Base-by-base conservation (phyloP, 768 basidiomycete species). In the Lactarius tabidus region DNA sequence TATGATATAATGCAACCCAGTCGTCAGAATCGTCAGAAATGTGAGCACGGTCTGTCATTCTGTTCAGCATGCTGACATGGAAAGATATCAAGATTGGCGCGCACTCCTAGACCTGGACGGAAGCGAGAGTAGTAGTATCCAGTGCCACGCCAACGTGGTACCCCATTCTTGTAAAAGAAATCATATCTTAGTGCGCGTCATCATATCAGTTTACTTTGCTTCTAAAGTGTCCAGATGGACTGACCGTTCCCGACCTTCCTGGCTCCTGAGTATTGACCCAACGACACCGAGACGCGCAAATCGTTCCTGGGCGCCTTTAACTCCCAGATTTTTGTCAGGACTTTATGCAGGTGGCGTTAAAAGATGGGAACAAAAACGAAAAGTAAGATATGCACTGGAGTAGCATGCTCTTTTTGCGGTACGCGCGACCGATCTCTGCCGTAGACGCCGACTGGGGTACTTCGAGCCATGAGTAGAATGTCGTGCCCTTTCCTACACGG, bases 91-190 rank as follows among this genome's bases (percentile, higher is more conserved):
- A 43, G 38, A 39, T 4, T n/a, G 23, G 48, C 48, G 31, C 60
- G n/a, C 71, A 90, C 90, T 65, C 85, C 85, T 66, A 98, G 81
- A 29, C 95, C 93, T n/a, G 96, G 96, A 35, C 96, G 84, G 82
- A 91, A 99, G 59, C 97, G 87, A 35, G 92, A 86, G 76, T 98
- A 99, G 76, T 98, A 98, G 77, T 98, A 98, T 52, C 93, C 92
- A 36, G 92, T 94, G 18, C 95, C 96, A 69, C 95, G 83, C 96
- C 96, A 99, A 74, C 84, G 91, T 0, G 96, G 96, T 4, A 99
- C 94, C 26, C 96, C 96, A 67, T 98, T 98, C 77, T 96, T 95
- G 81, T 91, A 91, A 83, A 98, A 99, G 75, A 91, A 91, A 75
- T 93, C 90, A 68, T 93, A 93, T 70, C 92, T 92, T 66, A 23